Percentiles rank a stretch among this genome's conserved stretches.
These are phyloP conservation scores for Komagataella pastoris DNA, from an alignment of 805 yeast genomes.

Conservation along the genomic window DNA sequence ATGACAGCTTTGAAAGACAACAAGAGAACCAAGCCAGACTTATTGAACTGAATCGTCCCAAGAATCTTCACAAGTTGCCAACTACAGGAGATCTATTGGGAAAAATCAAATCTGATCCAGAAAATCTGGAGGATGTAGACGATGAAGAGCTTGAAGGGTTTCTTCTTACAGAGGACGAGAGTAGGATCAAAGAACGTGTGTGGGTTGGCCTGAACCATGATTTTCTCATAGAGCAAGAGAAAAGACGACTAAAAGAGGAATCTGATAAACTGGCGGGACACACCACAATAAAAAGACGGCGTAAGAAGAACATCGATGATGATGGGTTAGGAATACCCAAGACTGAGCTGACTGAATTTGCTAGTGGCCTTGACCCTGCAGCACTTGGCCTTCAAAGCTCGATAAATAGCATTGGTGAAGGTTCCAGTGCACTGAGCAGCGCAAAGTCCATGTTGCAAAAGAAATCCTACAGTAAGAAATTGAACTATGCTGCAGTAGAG, in stretches of 20 bases:
- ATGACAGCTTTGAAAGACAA: constrained; percentile 5
- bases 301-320: constrained; percentile 16
- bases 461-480: constrained; percentile 73
- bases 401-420: constrained; percentile 30
- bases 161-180: constrained; percentile 56
- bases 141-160: constrained; percentile 65
- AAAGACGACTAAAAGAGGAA: constrained; percentile 68
- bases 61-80: constrained; percentile 44
- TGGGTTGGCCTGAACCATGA: constrained; percentile 91
- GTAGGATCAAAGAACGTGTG: constrained; percentile 59
- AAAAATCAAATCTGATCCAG: constrained; percentile 45
- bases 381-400: constrained; percentile 24
- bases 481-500: constrained; percentile 76
- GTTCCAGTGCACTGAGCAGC: constrained; percentile 59
- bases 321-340: constrained; percentile 16
- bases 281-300: constrained; percentile 37
- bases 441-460: constrained; percentile 67
- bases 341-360: constrained; percentile 13
- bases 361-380: constrained; percentile 8
- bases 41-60: constrained; percentile 35
- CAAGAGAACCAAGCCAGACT: constrained; percentile 5
- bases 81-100: constrained; percentile 40
- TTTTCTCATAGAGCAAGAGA: constrained; percentile 72
- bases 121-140: constrained; percentile 60
- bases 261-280: constrained; percentile 84